These are phyloP conservation scores for Penicillium janthinellum DNA, from an alignment of 2,329 filamentous ascomycete genomes.

Conservation along the genomic window DNA sequence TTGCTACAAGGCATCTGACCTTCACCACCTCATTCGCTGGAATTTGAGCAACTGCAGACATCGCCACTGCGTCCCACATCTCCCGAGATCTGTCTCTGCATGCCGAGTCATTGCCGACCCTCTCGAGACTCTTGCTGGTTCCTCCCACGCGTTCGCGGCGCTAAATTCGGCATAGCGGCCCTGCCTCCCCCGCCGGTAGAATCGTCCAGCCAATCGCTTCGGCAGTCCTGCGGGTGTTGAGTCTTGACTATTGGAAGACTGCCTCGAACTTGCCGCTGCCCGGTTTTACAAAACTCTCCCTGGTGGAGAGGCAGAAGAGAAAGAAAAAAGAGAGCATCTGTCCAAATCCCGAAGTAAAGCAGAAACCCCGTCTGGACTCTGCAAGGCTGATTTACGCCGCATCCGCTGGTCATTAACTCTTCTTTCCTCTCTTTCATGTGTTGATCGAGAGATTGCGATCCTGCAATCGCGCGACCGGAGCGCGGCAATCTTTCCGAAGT, in stretches of 20 bases:
- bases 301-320: background rate
- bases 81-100: background rate
- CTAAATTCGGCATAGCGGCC: conserved; percentile 15
- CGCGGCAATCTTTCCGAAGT: background rate
- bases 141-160: conserved; percentile 10
- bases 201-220: conserved; percentile 3
- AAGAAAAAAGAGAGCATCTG: background rate
- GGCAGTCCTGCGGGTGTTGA: background rate
- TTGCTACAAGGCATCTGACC: background rate
- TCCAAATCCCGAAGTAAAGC: background rate
- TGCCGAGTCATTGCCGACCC: too few relatives aligned
- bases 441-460: background rate
- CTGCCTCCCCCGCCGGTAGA: background rate
- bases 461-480: background rate
- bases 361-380: background rate
- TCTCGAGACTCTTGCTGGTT: background rate
- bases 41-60: background rate
- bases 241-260: background rate
- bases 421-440: background rate
- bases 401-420: background rate
- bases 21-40: background rate
- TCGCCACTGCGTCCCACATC: background rate
- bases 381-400: background rate
- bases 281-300: conserved; percentile 1
- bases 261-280: background rate